Base-by-base conservation (phyloP, 768 basidiomycete species). In the Leccinum pellstonianum region DNA sequence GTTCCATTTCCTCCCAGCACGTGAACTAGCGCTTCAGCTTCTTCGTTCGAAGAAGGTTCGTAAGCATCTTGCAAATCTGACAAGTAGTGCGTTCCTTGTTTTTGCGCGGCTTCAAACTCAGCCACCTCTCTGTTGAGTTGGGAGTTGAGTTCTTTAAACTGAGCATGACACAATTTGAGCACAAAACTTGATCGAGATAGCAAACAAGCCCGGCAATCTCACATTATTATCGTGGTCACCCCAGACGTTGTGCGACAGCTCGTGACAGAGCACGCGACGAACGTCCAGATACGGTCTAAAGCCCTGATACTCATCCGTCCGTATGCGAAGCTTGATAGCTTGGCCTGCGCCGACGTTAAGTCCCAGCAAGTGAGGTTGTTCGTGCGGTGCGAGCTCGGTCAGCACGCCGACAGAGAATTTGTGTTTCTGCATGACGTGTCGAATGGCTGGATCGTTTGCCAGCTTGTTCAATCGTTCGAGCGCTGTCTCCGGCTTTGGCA, bases 351-450 rank as follows among this genome's bases (percentile, higher is more conserved):
- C 84, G 52, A 80, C 80, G 65, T 91, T 91, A 41, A 90, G 77
- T 0, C 91, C 90, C 3, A 90, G 77, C 10, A 91, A 71, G 29
- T 83, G 76, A 6, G 89, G 88, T 58, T 87, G 80, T 67, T 91
- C 89, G 58, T 89, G 88, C 0, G 90, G 90, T 15, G 88, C 89
- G 17, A 92, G 82, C 72, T 92, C 90, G 2, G 89, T 91, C 48
- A 91, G 76, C 3, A 87, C 61, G 0, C 86, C 85, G 5, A 92
- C 88, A 1, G 83, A 78, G 63, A 90, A 86, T 59, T 83, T 70
- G 71, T 92, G 88, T 61, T 77, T 78, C 62, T 80, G 81, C 90
- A 92, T 91, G 58, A 92, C 70, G 68, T 88, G 83, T 21, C 72
- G 76, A 51, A 91, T 87, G 0, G 87, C 88, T 5, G 86, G 84